Evolutionary conservation across 768 basidiomycete species (phyloP), one percentile per base, ranked within the genome.

Genomic region (Rhodotorula babjevae): DNA sequence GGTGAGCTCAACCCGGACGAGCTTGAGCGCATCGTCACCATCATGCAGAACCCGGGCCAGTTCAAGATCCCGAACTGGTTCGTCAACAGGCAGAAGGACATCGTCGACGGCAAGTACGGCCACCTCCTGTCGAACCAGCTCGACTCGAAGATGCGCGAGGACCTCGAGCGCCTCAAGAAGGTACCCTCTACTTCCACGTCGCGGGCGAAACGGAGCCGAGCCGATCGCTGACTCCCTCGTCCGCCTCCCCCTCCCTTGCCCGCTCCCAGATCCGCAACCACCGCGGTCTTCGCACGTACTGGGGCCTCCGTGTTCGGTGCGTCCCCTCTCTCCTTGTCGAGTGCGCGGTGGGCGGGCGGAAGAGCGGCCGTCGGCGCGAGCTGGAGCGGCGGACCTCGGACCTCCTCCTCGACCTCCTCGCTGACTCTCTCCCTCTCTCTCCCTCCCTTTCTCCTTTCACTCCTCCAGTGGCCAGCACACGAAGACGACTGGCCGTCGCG

Each of bases 61-160:
- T 99, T 95, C 89, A 99, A 99, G 86, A 96, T 99, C 82, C 96
- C 96, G 27, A 87, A 88, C 55, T 99, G 95, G 95, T 98, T 99
- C 87, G 83, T 98, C 82, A 99, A 98, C 87, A 92, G 96, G 83
- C 96, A 98, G 82, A 92, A 92, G 83, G 67, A 47, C 42, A 66
- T 65, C 31, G 36, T 92, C 74, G 96, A 98, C 77, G 96, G 96
- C 82, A 98, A 97, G 84, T 89, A 93, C 84, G 88, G 87, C 62
- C 96, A 99, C 73, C 90, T 96, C 67, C 85, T 99, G 67, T 96
- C 96, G 70, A 98, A 97, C 84, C 87, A 87, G 77, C 91, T 99
- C 61, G 96, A 98, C 86, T 94, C 93, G 71, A 97, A 97, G 71
- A 60, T 56, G 56, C 92, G 96, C 83, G 96, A 98, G 52, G 96